phyloP scores from a whole-genome alignment of 2,329 filamentous ascomycete genomes.

The Talaromyces albobiverticillius region DNA sequence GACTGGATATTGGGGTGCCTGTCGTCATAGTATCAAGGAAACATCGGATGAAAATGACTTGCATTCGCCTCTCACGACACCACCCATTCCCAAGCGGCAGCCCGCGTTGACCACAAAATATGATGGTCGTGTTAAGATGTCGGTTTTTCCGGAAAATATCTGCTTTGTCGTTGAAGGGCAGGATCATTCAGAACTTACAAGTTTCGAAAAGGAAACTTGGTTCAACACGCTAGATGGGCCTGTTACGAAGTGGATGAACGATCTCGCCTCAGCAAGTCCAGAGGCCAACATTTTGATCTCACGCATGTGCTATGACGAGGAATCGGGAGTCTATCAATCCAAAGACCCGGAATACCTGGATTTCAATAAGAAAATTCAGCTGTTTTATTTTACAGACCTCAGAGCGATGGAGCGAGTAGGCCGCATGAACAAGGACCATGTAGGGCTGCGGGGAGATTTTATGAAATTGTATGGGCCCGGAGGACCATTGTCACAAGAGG shows the following conservation, averaged over 20 bases:
- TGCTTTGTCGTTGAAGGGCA: conserved; percentile 21
- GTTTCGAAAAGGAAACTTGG: not conserved
- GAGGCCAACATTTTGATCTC: not conserved
- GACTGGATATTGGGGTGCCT: not conserved
- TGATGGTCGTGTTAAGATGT: conserved; percentile 7
- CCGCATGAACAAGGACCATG: not conserved
- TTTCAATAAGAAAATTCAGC: not conserved
- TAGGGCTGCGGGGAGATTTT: not conserved
- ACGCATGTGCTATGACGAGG: not conserved
- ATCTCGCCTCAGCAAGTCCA: not conserved
- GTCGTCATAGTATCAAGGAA: not conserved
- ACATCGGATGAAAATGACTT: not conserved
- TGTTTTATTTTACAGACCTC: not conserved
- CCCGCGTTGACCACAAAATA: not conserved
- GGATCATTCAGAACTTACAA: conserved; percentile 12
- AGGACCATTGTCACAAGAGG: not conserved
- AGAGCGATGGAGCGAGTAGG: not conserved
- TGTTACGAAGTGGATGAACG: not conserved
- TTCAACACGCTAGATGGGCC: not conserved
- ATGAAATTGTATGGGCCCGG: not conserved
- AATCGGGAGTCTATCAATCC: not conserved
- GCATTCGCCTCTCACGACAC: not conserved
- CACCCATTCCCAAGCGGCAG: not conserved
- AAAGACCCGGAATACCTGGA: not conserved
- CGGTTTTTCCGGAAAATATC: conserved; percentile 17